Conservation (phyloP, 1,139 yeast genomes). For the Yamadazyma dendronema region DNA sequence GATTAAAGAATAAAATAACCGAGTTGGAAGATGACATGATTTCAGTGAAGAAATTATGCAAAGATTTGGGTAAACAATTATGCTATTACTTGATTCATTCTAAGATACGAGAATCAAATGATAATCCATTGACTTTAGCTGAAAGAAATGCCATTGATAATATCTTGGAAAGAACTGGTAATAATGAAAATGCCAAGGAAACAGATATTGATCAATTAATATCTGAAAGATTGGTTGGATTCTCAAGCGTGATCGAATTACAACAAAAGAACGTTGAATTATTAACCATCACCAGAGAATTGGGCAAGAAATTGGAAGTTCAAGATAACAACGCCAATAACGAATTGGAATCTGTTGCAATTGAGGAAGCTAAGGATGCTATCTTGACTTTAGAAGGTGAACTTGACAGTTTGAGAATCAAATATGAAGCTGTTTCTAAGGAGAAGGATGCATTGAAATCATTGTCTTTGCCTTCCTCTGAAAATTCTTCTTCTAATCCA, state of each 20-base stretch:
- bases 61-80: conserved; percentile 78
- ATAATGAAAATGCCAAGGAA: conserved; percentile 29
- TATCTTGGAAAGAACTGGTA: conserved; percentile 38
- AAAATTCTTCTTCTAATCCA: conserved; percentile 8
- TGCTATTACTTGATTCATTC: conserved; percentile 70
- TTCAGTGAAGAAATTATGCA: conserved; percentile 53
- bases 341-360: conserved; percentile 54
- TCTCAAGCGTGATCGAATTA: conserved; percentile 64
- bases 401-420: conserved; percentile 48
- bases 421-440: conserved; percentile 51
- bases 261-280: conserved; percentile 74
- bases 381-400: conserved; percentile 67
- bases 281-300: conserved; percentile 60
- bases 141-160: conserved; percentile 57
- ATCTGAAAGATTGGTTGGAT: conserved; percentile 69
- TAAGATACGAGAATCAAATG: conserved; percentile 50
- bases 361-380: conserved; percentile 75
- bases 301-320: conserved; percentile 68
- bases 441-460: conserved; percentile 68
- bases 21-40: conserved; percentile 42
- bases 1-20: conserved; percentile 27
- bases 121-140: conserved; percentile 54
- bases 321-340: conserved; percentile 41
- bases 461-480: conserved; percentile 18
- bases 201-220: conserved; percentile 73